phyloP scores from a whole-genome alignment of 2,329 filamentous ascomycete genomes.

The Neofusicoccum ribis region DNA sequence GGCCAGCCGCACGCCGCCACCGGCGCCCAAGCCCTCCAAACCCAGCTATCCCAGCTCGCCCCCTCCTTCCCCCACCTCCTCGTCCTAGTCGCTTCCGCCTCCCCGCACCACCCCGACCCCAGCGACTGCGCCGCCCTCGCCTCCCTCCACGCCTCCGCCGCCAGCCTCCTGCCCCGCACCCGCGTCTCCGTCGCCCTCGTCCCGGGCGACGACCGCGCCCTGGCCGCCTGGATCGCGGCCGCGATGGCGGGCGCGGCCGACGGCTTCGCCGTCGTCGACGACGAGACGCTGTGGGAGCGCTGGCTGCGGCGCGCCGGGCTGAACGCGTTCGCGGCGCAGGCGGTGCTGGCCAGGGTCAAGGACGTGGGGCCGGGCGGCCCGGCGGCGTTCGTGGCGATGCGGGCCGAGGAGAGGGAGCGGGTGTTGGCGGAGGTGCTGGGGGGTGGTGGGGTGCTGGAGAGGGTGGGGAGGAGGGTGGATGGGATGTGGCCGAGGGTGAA shows the following conservation, averaged over 20 bases:
- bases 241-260: slow-evolving; percentile 36
- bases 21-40: slow-evolving; percentile 23
- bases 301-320: slow-evolving; percentile 66
- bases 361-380: slow-evolving; percentile 42
- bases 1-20: slow-evolving; percentile 46
- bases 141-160: slow-evolving; percentile 28
- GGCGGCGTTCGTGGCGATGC: slow-evolving; percentile 60
- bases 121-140: slow-evolving; percentile 34
- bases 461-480: slow-evolving; percentile 56
- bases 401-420: slow-evolving; percentile 47
- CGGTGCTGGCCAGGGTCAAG: slow-evolving; percentile 53
- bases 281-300: slow-evolving; percentile 67
- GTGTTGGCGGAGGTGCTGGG: slow-evolving; percentile 57
- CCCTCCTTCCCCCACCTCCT: slow-evolving; percentile 68
- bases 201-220: slow-evolving; percentile 42
- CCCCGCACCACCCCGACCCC: slow-evolving; percentile 25
- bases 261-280: slow-evolving; percentile 31
- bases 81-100: slow-evolving; percentile 55
- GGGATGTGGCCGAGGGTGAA: slow-evolving; percentile 41
- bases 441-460: slow-evolving; percentile 53
- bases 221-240: slow-evolving; percentile 36
- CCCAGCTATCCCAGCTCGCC: slow-evolving; percentile 49
- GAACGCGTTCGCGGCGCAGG: slow-evolving; percentile 72
- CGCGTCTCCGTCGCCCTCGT: slow-evolving; percentile 36
- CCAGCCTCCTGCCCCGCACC: slow-evolving; percentile 23